phyloP scores from a whole-genome alignment of 2,329 filamentous ascomycete genomes.

The Alternaria gansuensis region DNA sequence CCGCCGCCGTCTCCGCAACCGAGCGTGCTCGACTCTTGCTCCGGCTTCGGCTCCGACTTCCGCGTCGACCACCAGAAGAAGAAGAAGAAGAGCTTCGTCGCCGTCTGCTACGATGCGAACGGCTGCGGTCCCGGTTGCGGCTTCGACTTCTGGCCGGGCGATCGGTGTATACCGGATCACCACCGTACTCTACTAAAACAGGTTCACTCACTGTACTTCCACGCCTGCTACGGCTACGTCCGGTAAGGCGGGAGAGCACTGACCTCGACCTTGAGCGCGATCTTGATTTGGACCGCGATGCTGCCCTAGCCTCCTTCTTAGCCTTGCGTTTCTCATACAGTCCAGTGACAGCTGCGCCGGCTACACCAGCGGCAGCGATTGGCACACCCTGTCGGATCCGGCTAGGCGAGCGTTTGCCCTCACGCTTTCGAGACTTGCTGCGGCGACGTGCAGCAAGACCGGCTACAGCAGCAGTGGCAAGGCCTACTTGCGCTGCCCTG shows the following conservation, averaged over 20 bases:
- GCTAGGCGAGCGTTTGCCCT: conserved; percentile 64
- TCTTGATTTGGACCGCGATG: conserved; percentile 52
- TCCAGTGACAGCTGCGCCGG: conserved; percentile 68
- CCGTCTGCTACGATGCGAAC: conserved; percentile 47
- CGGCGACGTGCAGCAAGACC: conserved; percentile 67
- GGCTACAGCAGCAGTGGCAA: conserved; percentile 69
- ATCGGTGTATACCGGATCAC: conserved; percentile 68
- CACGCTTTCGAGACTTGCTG: conserved; percentile 65
- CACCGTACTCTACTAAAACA: conserved; percentile 70
- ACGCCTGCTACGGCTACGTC: conserved; percentile 49
- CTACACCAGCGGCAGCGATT: conserved; percentile 68
- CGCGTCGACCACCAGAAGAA: conserved; percentile 44
- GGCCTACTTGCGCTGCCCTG: conserved; percentile 68
- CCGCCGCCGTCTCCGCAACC: conserved; percentile 65
- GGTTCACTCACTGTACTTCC: conserved; percentile 58
- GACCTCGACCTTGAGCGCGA: conserved; percentile 58
- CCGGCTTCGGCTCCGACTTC: conserved; percentile 50
- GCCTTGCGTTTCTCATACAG: conserved; percentile 71
- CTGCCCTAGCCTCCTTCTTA: conserved; percentile 64
- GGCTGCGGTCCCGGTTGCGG: conserved; percentile 28
- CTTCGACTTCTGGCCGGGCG: conserved; percentile 49
- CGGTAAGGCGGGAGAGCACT: conserved; percentile 54
- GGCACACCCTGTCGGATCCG: conserved; percentile 66
- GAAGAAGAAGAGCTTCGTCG: conserved; percentile 57
- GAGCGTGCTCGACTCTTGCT: conserved; percentile 61